Percentiles rank a stretch among this genome's conserved stretches.
These are phyloP conservation scores for Microsporum audouinii DNA, from an alignment of 2,329 filamentous ascomycete species.

Conservation along the genomic window DNA sequence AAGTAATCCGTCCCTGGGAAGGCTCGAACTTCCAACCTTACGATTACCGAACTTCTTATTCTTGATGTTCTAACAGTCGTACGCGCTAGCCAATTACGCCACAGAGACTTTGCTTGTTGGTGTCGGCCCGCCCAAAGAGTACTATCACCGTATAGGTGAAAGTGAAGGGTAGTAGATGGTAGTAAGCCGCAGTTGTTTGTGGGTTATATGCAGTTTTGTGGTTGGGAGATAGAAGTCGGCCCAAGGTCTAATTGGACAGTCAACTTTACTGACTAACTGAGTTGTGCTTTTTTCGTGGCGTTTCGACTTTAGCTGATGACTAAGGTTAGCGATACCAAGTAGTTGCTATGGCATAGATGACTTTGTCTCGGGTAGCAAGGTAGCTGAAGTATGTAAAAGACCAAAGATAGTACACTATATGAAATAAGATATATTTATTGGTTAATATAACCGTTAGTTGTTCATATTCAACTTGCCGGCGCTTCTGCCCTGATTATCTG, in stretches of 20 bases:
- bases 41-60: slow-evolving; percentile 1
- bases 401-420: no score
- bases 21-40: slow-evolving; percentile 32
- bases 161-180: not conserved
- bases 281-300: not conserved
- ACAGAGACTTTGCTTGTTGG: slow-evolving; percentile 7
- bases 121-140: not conserved
- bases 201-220: not conserved
- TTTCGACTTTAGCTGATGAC: not conserved
- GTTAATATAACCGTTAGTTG: no score
- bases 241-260: not conserved
- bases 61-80: slow-evolving; percentile 4
- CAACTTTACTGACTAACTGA: not conserved
- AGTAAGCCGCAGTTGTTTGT: not conserved
- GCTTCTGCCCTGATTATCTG: not conserved
- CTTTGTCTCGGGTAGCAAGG: no score
- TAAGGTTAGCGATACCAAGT: not conserved
- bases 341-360: no score
- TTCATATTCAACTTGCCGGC: no score
- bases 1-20: slow-evolving; percentile 26
- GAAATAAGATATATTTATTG: no score
- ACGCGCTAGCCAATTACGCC: slow-evolving; percentile 8
- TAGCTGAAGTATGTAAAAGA: no score
- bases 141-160: not conserved
- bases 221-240: not conserved